phyloP scores from a whole-genome alignment of 2,329 filamentous ascomycete species.

The Epichloe typhina region DNA sequence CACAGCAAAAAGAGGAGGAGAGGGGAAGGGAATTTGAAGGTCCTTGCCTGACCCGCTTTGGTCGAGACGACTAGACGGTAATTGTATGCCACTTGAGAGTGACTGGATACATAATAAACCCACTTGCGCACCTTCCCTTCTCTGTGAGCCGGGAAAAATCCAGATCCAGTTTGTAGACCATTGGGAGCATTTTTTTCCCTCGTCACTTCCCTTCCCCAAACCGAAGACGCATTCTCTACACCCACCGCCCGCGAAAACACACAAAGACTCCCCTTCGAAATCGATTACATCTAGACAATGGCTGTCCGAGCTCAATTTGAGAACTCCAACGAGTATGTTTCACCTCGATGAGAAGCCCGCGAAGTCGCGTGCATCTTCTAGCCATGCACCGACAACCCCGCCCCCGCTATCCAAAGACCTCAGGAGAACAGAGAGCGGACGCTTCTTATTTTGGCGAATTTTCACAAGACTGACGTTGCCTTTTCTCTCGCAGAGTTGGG shows the following conservation, averaged over 20 bases:
- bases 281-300: conserved; percentile 29
- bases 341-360: neutral
- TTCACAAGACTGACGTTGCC: neutral
- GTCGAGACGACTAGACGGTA: too few relatives aligned
- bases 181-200: neutral
- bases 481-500: conserved; percentile 54
- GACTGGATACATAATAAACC: neutral
- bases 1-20: too few relatives aligned
- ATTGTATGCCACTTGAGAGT: too few relatives aligned
- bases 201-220: neutral
- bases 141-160: neutral
- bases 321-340: conserved; percentile 75
- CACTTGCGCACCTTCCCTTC: neutral
- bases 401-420: conserved; percentile 11
- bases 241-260: neutral
- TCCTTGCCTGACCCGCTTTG: too few relatives aligned
- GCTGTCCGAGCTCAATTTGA: conserved; percentile 67
- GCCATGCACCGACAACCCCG: conserved; percentile 9
- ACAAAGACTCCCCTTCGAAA: neutral
- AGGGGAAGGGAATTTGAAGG: too few relatives aligned
- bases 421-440: neutral
- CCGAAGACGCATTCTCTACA: neutral
- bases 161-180: conserved; percentile 1
- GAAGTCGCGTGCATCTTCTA: neutral
- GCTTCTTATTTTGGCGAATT: neutral